A percentile compares a stretch with the other conserved stretches of the same genome.
Evolutionary conservation across 2,329 filamentous ascomycete species (phyloP).

Genomic region (Epicoccum nigrum): DNA sequence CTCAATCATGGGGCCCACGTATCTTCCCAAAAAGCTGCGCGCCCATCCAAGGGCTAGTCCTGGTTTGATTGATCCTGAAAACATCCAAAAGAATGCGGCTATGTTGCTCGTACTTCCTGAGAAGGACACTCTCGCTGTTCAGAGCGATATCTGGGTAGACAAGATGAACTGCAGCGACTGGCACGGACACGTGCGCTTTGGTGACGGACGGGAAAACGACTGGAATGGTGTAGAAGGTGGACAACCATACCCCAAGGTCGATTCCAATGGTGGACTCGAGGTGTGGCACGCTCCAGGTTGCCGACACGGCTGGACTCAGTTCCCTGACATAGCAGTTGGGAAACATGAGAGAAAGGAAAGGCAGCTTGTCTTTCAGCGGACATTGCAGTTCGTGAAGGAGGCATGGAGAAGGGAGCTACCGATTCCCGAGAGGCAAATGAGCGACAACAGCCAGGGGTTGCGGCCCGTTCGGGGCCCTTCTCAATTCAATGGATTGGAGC

Average conservation of each 20-base stretch:
- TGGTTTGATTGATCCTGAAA: constrained; percentile 43
- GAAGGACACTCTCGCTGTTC: constrained; percentile 50
- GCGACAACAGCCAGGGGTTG: constrained; percentile 25
- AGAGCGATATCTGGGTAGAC: constrained; percentile 52
- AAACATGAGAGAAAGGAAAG: constrained; percentile 48
- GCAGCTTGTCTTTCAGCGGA: constrained; percentile 44
- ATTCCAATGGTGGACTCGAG: constrained; percentile 45
- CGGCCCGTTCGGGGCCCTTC: constrained; percentile 28
- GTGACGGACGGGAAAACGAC: constrained; percentile 40
- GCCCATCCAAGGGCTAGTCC: constrained; percentile 51
- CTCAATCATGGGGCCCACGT: constrained; percentile 50
- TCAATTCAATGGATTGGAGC: constrained; percentile 9
- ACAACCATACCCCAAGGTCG: constrained; percentile 19
- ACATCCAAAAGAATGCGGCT: constrained; percentile 47
- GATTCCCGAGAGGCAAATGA: constrained; percentile 14
- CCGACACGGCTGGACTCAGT: constrained; percentile 53
- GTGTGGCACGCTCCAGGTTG: constrained; percentile 46
- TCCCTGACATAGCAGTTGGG: constrained; percentile 47
- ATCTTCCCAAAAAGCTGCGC: constrained; percentile 47
- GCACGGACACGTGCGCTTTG: constrained; percentile 43
- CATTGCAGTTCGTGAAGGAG: constrained; percentile 47
- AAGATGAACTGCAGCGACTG: constrained; percentile 44
- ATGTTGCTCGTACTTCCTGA: constrained; percentile 52
- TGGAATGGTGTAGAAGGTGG: constrained; percentile 37
- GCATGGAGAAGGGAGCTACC: constrained; percentile 41